Conservation (phyloP, 257 asterid genomes). For the Solanum arcanum region DNA sequence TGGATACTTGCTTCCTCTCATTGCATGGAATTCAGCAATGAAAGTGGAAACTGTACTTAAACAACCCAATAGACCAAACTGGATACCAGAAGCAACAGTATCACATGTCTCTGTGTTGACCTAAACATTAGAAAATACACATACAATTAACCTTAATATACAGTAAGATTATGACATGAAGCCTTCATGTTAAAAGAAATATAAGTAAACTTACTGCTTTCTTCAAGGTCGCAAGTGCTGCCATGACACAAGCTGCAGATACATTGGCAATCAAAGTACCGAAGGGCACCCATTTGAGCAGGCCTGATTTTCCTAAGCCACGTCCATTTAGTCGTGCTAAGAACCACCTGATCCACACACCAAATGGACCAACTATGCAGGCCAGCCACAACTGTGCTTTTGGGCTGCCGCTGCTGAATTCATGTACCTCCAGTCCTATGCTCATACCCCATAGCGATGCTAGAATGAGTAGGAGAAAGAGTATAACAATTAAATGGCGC, state of each 20-base stretch:
- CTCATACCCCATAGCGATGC: conserved; percentile 41
- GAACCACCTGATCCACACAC: conserved; percentile 83
- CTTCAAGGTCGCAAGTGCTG: conserved; percentile 59
- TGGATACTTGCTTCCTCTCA: conserved; percentile 49
- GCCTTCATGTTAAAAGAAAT: not conserved
- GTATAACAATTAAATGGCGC: conserved; percentile 14
- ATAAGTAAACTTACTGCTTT: conserved; percentile 32
- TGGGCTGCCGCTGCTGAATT: conserved; percentile 33
- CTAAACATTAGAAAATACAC: conserved; percentile 7
- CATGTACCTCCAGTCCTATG: conserved; percentile 20
- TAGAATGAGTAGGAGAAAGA: conserved; percentile 32
- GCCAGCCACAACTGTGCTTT: conserved; percentile 60
- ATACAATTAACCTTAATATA: not conserved
- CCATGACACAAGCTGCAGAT: conserved; percentile 85
- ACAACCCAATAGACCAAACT: conserved; percentile 82
- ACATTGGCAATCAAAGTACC: conserved; percentile 92
- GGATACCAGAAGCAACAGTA: conserved; percentile 51
- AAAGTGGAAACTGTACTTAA: conserved; percentile 77
- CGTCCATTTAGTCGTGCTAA: conserved; percentile 79
- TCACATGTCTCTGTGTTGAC: conserved; percentile 26
- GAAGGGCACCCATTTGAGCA: conserved; percentile 70
- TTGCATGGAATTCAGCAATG: conserved; percentile 63
- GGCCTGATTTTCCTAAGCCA: conserved; percentile 44
- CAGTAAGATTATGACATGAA: not conserved
- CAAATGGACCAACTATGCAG: conserved; percentile 79